Evolutionary conservation across 306 rosid genomes (phyloP).

Genomic region (Lathyrus aphaca): DNA sequence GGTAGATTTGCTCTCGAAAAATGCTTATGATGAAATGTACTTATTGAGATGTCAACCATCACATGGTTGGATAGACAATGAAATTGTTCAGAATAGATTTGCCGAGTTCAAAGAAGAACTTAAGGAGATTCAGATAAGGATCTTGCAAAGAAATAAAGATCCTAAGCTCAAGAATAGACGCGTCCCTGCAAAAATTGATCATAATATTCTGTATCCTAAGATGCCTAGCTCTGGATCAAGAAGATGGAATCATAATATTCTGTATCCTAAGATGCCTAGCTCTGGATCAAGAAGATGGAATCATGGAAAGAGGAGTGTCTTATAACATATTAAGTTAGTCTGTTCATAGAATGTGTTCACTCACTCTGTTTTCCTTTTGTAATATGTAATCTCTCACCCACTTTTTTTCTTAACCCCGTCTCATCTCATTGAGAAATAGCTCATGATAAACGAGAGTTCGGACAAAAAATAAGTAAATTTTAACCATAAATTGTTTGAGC

Average conservation of each 20-base stretch:
- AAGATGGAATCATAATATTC: constrained; percentile 48
- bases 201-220: constrained; percentile 52
- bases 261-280: constrained; percentile 53
- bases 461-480: background rate
- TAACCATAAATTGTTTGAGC: background rate
- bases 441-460: background rate
- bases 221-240: constrained; percentile 47
- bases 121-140: constrained; percentile 52
- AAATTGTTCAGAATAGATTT: constrained; percentile 48
- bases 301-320: constrained; percentile 58
- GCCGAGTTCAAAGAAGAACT: constrained; percentile 57
- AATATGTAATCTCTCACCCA: background rate
- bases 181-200: constrained; percentile 53
- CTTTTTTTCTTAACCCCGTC: no score
- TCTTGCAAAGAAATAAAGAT: constrained; percentile 54
- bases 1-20: constrained; percentile 54
- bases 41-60: constrained; percentile 53
- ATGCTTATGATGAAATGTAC: constrained; percentile 57
- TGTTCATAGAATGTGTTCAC: background rate
- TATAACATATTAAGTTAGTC: constrained; percentile 61
- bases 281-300: constrained; percentile 45
- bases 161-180: constrained; percentile 64
- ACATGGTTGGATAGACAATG: constrained; percentile 59
- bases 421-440: background rate
- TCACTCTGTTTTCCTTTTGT: background rate